These are phyloP conservation scores for Scenedesmus sp. DNA, from an alignment of 163 green algal genomes.

Conservation along the genomic window DNA sequence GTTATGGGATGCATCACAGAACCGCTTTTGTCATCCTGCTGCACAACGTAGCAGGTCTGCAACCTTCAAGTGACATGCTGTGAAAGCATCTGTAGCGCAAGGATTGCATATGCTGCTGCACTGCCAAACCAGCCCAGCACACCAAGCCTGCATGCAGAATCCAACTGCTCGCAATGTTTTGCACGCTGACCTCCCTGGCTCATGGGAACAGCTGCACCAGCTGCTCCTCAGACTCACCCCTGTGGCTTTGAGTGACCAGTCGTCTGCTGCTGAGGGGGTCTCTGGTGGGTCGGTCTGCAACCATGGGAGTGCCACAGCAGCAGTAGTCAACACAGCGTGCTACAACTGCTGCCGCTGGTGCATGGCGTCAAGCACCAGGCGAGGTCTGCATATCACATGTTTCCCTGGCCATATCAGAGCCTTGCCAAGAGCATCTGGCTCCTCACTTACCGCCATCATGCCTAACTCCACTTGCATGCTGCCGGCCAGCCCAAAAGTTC, in stretches of 20 bases:
- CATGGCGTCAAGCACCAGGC: neutral
- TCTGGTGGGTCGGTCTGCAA: conserved; percentile 28
- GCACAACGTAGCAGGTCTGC: neutral
- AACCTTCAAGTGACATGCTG: neutral
- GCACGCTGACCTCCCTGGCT: neutral
- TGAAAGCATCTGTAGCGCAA: neutral
- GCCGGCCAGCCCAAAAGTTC: neutral
- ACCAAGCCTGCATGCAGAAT: neutral
- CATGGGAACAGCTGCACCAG: neutral
- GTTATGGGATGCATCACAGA: neutral
- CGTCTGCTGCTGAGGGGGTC: conserved; percentile 31
- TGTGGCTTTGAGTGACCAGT: conserved; percentile 38
- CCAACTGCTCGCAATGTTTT: neutral
- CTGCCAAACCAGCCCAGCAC: neutral
- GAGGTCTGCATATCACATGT: neutral
- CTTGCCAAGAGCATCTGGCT: neutral
- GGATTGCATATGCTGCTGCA: neutral
- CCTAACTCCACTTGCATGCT: conserved; percentile 37
- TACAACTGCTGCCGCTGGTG: neutral
- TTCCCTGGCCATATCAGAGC: neutral
- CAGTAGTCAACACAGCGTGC: no score
- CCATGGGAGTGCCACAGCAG: neutral
- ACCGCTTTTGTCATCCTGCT: neutral
- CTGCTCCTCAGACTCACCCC: neutral
- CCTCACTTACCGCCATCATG: neutral